Evolutionary conservation across 176 grass and related monocot genomes (phyloP).

Genomic region (Poa pratensis): DNA sequence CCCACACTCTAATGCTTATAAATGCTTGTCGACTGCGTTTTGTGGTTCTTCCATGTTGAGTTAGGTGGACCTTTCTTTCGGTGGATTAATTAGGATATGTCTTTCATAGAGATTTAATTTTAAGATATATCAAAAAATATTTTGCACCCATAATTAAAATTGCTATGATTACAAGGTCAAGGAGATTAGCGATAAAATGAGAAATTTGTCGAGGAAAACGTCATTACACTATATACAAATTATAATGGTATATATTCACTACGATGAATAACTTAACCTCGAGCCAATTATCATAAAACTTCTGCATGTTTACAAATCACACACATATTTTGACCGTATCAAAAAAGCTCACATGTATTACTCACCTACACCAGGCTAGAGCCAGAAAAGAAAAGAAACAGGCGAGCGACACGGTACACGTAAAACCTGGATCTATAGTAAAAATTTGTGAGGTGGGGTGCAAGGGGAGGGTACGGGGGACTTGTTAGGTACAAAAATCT

Average conservation of each 20-base stretch:
- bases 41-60: too few species aligned
- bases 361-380: not conserved
- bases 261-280: not conserved
- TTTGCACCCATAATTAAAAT: not conserved
- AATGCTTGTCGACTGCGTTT: not conserved
- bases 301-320: not conserved
- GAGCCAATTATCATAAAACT: not conserved
- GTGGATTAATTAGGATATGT: too few species aligned
- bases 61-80: not conserved
- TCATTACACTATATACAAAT: too few species aligned
- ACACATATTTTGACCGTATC: not conserved
- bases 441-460: too few species aligned
- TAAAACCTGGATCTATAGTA: not conserved
- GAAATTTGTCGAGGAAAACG: too few species aligned
- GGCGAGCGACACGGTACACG: constrained; percentile 3
- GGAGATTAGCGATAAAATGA: not conserved
- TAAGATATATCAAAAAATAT: too few species aligned
- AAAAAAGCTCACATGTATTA: not conserved
- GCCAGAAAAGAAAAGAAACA: not conserved
- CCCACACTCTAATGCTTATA: not conserved
- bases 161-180: not conserved
- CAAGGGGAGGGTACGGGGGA: too few species aligned
- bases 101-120: too few species aligned
- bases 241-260: not conserved
- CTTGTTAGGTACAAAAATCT: too few species aligned